Evolutionary conservation across 495 filamentous ascomycete genomes (phyloP).

Genomic region (Penicillium daleae): DNA sequence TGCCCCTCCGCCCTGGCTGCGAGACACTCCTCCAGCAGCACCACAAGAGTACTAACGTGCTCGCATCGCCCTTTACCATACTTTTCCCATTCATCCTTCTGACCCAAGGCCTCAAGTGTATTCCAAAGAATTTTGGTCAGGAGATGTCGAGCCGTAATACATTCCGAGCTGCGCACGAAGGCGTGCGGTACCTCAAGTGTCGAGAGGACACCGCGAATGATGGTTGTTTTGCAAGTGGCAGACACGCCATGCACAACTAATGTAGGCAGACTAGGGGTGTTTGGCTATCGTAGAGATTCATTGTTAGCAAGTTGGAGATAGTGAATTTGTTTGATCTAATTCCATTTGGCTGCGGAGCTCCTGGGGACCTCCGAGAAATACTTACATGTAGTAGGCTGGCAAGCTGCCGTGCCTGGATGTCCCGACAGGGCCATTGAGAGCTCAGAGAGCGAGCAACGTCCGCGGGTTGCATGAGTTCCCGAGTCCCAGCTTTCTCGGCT

Average conservation of each 20-base stretch:
- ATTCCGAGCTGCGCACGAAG: constrained; percentile 79
- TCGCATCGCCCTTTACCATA: constrained; percentile 68
- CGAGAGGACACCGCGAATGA: constrained; percentile 66
- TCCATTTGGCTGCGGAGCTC: neutral
- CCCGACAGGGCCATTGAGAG: constrained; percentile 64
- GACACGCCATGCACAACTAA: constrained; percentile 84
- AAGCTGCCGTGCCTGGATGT: constrained; percentile 64
- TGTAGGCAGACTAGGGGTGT: constrained; percentile 53
- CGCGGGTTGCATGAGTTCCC: constrained; percentile 37
- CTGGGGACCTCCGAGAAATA: constrained; percentile 11
- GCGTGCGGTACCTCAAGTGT: constrained; percentile 60
- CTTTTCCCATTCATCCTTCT: constrained; percentile 42
- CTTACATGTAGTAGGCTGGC: constrained; percentile 64
- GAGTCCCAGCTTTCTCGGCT: neutral
- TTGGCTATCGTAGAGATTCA: constrained; percentile 34
- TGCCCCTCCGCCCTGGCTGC: constrained; percentile 28
- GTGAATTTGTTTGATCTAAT: neutral
- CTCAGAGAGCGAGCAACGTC: constrained; percentile 46
- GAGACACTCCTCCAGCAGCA: constrained; percentile 64
- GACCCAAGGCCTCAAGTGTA: constrained; percentile 42
- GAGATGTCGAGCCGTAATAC: constrained; percentile 86
- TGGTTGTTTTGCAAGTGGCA: constrained; percentile 85
- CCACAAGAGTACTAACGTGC: constrained; percentile 70
- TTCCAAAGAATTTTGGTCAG: constrained; percentile 63
- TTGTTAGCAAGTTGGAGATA: constrained; percentile 21